Base-by-base conservation (phyloP, 176 grass and related monocot genomes). In the Thinopyrum elongatum region DNA sequence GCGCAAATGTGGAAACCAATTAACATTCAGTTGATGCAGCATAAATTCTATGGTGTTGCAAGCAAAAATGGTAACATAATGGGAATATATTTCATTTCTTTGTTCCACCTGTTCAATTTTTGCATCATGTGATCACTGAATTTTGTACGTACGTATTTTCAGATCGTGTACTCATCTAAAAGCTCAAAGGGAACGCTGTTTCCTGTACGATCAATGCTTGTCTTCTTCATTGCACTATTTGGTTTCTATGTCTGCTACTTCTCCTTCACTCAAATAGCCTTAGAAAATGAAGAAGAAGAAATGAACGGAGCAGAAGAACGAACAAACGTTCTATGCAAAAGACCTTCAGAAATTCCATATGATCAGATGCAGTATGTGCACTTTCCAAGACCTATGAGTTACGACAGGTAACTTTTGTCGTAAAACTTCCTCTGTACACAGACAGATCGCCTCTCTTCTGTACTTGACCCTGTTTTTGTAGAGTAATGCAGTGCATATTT, bases 201-300 rank as follows among this genome's bases (percentile, higher is more conserved):
- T 83, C 91, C 91, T 31, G 79, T 94, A n/a, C 89, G 88, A 78
- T 79, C 87, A 17, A 59, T 84, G 78, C 81, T 94, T 22, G 38
- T 98, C 74, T 89, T 95, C 85, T 90, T 92, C 63, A 89, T 94
- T 38, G 74, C 90, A 77, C 74, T 92, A 44, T 95, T 98, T 73
- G 83, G 88, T 57, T 90, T 95, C 61, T 92, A 92, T 10, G 90
- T 86, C 57, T 94, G 96, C 77, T 98, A 98, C 44, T 59, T 89
- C 47, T 95, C 86, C 81, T 87, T 95, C 63, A 95, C 86, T 78
- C 90, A 94, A 83, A 92, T 94, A 76, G 41, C 69, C 25, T 30
- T 88, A 28, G 96, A 94, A 41, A 90, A 49, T 83, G 78, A 92
- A 74, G 67, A 30, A 68, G 71, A 35, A 51, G 79, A 75, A 21